Evolutionary conservation across 73 alveolate genomes (phyloP).

Genomic region (Breviolum minutum): DNA sequence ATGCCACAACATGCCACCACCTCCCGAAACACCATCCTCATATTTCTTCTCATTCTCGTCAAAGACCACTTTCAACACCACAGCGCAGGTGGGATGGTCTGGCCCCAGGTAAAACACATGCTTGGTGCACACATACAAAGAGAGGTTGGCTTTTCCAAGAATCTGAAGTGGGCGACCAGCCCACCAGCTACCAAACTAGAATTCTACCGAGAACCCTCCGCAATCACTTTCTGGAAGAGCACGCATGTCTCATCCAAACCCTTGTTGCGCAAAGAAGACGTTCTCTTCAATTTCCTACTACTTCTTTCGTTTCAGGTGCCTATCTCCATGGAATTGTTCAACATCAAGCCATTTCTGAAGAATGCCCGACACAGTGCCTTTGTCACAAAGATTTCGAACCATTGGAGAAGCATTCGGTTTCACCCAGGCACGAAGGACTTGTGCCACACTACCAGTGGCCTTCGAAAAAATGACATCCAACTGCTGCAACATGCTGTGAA

Average conservation of each 20-base stretch:
- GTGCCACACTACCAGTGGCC: slow-evolving; percentile 83
- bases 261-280: no score
- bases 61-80: slow-evolving; percentile 71
- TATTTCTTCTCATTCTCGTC: slow-evolving; percentile 64
- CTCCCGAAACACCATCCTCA: neutral
- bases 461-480: neutral
- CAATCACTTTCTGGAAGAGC: no score
- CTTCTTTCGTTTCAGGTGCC: no score
- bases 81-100: slow-evolving; percentile 66
- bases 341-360: no score
- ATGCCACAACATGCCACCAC: no score
- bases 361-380: neutral
- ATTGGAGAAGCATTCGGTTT: neutral
- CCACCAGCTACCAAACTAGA: no score
- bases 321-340: no score
- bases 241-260: no score
- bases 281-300: no score
- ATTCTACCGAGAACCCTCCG: no score
- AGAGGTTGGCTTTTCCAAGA: no score
- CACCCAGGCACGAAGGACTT: slow-evolving; percentile 55
- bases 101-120: neutral
- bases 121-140: neutral
- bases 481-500: neutral
- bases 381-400: neutral
- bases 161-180: no score